phyloP scores from a whole-genome alignment of 768 basidiomycete genomes.

The Rhizopogon sp. region DNA sequence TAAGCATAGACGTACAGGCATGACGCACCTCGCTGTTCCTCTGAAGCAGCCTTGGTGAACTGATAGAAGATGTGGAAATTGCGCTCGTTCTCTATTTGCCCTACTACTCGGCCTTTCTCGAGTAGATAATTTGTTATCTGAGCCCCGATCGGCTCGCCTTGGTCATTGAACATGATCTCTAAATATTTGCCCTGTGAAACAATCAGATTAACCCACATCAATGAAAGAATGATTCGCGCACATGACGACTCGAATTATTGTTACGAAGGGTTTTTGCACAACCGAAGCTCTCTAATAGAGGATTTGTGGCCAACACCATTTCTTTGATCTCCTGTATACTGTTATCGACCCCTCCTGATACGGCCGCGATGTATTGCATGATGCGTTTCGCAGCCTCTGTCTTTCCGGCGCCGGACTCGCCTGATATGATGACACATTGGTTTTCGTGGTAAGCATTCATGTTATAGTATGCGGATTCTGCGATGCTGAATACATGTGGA shows the following conservation, averaged over 20 bases:
- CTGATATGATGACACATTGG: conserved; percentile 99
- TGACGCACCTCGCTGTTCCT: conserved; percentile 76
- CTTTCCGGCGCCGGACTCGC: conserved; percentile 98
- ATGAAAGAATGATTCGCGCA: conserved; percentile 37
- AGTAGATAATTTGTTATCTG: conserved; percentile 98
- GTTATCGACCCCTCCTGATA: conserved; percentile 81
- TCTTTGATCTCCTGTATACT: conserved; percentile 98
- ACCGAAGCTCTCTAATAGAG: conserved; percentile 94
- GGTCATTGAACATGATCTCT: conserved; percentile 96
- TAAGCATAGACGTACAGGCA: background rate
- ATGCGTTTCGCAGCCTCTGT: conserved; percentile 99
- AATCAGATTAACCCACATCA: background rate
- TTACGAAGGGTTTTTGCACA: conserved; percentile 99
- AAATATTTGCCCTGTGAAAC: conserved; percentile 87
- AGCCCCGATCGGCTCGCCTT: conserved; percentile 92
- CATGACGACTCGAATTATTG: conserved; percentile 98
- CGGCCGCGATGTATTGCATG: conserved; percentile 99
- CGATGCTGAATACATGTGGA: conserved; percentile 96
- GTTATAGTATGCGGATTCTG: conserved; percentile 96
- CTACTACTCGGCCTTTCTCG: conserved; percentile 95
- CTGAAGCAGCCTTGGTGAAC: conserved; percentile 92
- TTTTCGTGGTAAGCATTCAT: conserved; percentile 99
- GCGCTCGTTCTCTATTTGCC: conserved; percentile 93
- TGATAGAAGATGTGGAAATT: conserved; percentile 99
- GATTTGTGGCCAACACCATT: conserved; percentile 99